Evolutionary conservation across 2,329 filamentous ascomycete species (phyloP).

Genomic region (Epichloe gansuensis): DNA sequence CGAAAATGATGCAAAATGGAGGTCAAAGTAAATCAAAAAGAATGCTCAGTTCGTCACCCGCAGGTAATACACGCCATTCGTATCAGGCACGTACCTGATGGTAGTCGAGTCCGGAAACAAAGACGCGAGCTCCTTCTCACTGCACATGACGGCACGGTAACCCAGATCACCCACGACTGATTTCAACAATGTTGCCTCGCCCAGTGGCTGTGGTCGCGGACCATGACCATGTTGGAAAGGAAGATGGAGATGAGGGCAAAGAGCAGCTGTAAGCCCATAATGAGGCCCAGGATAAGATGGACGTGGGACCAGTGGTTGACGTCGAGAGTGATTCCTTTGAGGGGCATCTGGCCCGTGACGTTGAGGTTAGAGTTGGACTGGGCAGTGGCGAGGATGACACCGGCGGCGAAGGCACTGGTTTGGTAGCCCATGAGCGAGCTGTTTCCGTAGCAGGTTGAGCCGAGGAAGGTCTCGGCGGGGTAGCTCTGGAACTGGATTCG

Average conservation of each 20-base stretch:
- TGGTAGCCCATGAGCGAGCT: constrained; percentile 21
- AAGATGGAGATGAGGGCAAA: constrained; percentile 13
- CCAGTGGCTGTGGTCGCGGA: constrained; percentile 15
- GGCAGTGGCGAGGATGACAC: constrained; percentile 22
- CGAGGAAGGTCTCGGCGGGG: constrained; percentile 28
- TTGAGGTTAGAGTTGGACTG: constrained; percentile 16
- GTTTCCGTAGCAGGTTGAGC: constrained; percentile 19
- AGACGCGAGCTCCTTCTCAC: constrained; percentile 8
- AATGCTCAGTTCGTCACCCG: neutral
- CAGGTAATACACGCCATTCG: constrained; percentile 5
- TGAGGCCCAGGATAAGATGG: constrained; percentile 21
- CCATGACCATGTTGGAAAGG: constrained; percentile 16
- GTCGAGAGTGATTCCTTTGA: constrained; percentile 19
- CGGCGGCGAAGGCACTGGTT: constrained; percentile 24
- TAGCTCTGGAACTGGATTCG: constrained; percentile 27
- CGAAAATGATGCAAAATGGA: no score
- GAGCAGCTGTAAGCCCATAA: constrained; percentile 19
- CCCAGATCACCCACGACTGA: constrained; percentile 9
- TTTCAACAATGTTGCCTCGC: constrained; percentile 11
- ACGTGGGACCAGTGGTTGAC: constrained; percentile 21
- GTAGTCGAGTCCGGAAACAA: constrained; percentile 4
- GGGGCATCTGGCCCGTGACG: constrained; percentile 17
- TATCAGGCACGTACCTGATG: constrained; percentile 4
- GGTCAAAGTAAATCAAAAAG: neutral
- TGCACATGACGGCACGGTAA: constrained; percentile 9